Evolutionary conservation across 2,329 filamentous ascomycete genomes (phyloP).

Genomic region (Exophiala sideris): DNA sequence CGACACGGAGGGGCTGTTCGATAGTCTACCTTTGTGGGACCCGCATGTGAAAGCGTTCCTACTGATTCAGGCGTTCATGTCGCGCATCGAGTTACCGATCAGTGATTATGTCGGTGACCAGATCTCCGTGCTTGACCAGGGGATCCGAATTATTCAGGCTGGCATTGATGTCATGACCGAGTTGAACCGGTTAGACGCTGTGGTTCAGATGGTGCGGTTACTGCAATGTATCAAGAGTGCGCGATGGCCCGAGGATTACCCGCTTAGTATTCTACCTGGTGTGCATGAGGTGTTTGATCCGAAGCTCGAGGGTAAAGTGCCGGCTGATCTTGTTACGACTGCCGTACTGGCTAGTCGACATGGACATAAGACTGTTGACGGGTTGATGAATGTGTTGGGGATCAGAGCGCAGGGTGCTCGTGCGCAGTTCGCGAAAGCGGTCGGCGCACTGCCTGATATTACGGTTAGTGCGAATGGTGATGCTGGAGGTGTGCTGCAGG

Average conservation of each 20-base stretch:
- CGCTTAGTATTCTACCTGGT: slow-evolving; percentile 75
- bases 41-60: slow-evolving; percentile 96
- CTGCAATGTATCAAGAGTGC: slow-evolving; percentile 91
- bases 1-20: slow-evolving; percentile 41
- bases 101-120: slow-evolving; percentile 97
- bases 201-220: slow-evolving; percentile 75
- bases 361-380: slow-evolving; percentile 25
- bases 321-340: slow-evolving; percentile 25
- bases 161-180: slow-evolving; percentile 92
- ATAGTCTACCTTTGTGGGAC: slow-evolving; percentile 86
- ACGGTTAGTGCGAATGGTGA: slow-evolving; percentile 21
- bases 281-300: slow-evolving; percentile 44
- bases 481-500: slow-evolving; percentile 24
- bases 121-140: slow-evolving; percentile 82
- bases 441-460: slow-evolving; percentile 34
- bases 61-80: slow-evolving; percentile 91
- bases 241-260: slow-evolving; percentile 80
- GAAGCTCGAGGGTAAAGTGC: slow-evolving; percentile 23
- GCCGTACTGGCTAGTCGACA: slow-evolving; percentile 24
- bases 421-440: slow-evolving; percentile 50
- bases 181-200: slow-evolving; percentile 70
- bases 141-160: slow-evolving; percentile 94
- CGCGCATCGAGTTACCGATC: slow-evolving; percentile 86
- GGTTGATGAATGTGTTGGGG: slow-evolving; percentile 28
- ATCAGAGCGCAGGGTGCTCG: slow-evolving; percentile 21